A percentile compares a stretch with the other conserved stretches of the same genome.
Evolutionary conservation across 345 rosid genomes (phyloP).

Genomic region (Brassica rapa): DNA sequence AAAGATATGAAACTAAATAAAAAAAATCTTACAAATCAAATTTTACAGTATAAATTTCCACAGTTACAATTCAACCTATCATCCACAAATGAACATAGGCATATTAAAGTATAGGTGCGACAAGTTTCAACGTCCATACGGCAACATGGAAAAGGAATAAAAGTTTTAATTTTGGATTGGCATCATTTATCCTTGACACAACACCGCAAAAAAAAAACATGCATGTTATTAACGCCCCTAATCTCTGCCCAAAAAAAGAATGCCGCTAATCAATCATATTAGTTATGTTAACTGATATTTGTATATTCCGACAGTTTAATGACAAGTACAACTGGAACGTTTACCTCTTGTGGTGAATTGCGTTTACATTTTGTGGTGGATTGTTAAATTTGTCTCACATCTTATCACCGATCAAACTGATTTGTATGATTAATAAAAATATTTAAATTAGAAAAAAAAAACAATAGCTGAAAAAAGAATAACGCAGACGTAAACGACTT

Average conservation of each 20-base stretch:
- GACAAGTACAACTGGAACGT: background rate
- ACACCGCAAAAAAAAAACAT: background rate
- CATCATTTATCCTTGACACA: background rate
- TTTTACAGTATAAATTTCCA: too few relatives aligned
- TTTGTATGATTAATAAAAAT: too few relatives aligned
- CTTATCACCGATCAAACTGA: too few relatives aligned
- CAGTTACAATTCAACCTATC: too few relatives aligned
- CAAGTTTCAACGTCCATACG: background rate
- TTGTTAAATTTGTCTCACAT: too few relatives aligned
- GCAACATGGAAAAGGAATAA: background rate
- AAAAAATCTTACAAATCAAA: too few relatives aligned
- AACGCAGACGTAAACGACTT: too few relatives aligned
- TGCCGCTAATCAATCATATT: background rate
- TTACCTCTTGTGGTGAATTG: too few relatives aligned
- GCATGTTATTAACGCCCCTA: background rate
- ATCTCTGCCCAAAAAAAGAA: background rate
- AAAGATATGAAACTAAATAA: too few relatives aligned
- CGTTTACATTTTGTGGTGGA: too few relatives aligned
- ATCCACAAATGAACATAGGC: background rate
- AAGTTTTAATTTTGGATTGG: background rate
- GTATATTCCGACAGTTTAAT: background rate
- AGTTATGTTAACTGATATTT: background rate
- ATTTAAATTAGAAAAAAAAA: too few relatives aligned
- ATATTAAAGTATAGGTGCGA: background rate
- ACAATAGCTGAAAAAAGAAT: too few relatives aligned